Evolutionary conservation across 352 stramenopile genomes (phyloP), one percentile per base, ranked within the genome.

Genomic region (Globisporangium middletonii): DNA sequence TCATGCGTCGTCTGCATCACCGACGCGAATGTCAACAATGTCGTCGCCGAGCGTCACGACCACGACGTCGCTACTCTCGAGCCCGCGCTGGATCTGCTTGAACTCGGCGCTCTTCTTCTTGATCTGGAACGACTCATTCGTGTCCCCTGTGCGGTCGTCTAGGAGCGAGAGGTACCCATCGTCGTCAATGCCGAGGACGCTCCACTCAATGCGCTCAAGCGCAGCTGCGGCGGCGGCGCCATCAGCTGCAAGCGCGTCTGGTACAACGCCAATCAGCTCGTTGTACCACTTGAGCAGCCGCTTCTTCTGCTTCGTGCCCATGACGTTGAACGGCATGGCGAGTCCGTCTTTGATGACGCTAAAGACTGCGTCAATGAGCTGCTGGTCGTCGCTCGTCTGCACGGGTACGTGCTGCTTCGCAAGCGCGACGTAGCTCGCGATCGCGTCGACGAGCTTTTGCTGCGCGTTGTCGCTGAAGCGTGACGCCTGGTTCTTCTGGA

Each of bases 221-320:
- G 33, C 58, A 1, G 63, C 55, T 0, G 59, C 50, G 1, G 56
- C 59, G 15, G 64, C 64, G 18, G 65, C 55, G 5, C 61, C 68
- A 1, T 73, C 64, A 2, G 66, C 59, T 46, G 59, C 42, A 16
- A 79, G 60, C 28, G 60, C 64, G 45, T 86, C 78, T 8, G 65
- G 68, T 47, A 84, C 71, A 45, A 82, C 55, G 28, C 61, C 68
- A 42, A 91, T 87, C 50, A 92, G 71, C 54, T 94, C 82, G 48
- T 92, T 92, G 73, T 92, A 86, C 79, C 83, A 90, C 53, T 94
- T 94, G 28, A 94, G 56, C 44, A 92, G 65, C 18, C 64, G 72
- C 53, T 92, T 92, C 66, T 94, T 92, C 50, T 92, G 78, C 55
- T 92, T 94, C 16, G 74, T 77, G 57, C 79, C 75, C 50, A 92